Evolutionary conservation across 2,329 filamentous ascomycete species (phyloP).

Genomic region (Bretziella fagacearum): DNA sequence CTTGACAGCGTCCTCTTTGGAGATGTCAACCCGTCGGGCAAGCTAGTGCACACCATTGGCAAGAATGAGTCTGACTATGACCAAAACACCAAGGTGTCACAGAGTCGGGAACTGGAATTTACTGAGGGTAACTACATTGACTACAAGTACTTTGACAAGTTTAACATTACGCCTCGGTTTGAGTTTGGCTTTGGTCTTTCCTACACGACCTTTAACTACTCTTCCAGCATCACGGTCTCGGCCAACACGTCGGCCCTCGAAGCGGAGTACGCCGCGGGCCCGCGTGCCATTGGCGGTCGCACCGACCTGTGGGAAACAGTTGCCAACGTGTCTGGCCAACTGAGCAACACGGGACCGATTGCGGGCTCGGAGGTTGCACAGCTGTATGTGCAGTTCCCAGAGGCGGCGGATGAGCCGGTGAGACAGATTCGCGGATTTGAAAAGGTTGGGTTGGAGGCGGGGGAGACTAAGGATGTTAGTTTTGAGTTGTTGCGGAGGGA

Average conservation of each 20-base stretch:
- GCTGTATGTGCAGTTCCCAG: conserved; percentile 34
- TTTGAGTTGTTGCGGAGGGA: conserved; percentile 45
- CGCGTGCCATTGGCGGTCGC: conserved; percentile 32
- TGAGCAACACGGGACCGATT: conserved; percentile 35
- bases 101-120: conserved; percentile 36
- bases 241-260: conserved; percentile 23
- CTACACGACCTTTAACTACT: conserved; percentile 37
- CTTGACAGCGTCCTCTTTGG: conserved; percentile 42
- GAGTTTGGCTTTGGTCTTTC: conserved; percentile 40
- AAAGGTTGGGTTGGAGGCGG: conserved; percentile 35
- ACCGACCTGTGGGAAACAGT: conserved; percentile 35
- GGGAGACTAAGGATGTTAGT: conserved; percentile 27
- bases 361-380: conserved; percentile 35
- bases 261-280: conserved; percentile 20
- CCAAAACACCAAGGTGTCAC: conserved; percentile 28
- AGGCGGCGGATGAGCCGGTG: conserved; percentile 35
- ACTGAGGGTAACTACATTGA: conserved; percentile 35
- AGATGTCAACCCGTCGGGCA: conserved; percentile 37
- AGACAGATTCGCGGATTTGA: conserved; percentile 48
- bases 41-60: conserved; percentile 44
- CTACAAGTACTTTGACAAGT: conserved; percentile 36
- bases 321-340: conserved; percentile 28
- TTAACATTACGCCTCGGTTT: conserved; percentile 32
- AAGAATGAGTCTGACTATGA: conserved; percentile 43
- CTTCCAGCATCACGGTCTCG: conserved; percentile 24